These are phyloP conservation scores for Colletotrichum neosansevieriae DNA, from an alignment of 2,329 filamentous ascomycete species.

Conservation along the genomic window DNA sequence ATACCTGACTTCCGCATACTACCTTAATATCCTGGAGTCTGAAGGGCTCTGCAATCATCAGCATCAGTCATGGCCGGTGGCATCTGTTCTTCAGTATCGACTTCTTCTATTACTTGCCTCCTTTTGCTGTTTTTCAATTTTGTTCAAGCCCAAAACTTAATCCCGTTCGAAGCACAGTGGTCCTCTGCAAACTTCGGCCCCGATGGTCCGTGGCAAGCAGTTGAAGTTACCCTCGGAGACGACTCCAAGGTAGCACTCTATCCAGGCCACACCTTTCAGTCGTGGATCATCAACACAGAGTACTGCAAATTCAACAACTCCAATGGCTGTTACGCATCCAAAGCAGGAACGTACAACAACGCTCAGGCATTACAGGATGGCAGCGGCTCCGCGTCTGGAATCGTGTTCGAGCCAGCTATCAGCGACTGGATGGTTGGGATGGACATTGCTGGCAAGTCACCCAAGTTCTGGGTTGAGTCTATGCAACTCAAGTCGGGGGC, in stretches of 20 bases:
- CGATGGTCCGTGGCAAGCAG: constrained; percentile 51
- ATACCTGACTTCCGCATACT: too few species aligned
- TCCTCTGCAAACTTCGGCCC: constrained; percentile 47
- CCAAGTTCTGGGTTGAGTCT: constrained; percentile 11
- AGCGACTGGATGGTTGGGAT: constrained; percentile 46
- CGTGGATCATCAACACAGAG: constrained; percentile 45
- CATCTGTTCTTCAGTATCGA: too few species aligned
- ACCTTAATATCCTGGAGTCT: too few species aligned
- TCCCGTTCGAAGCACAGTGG: constrained; percentile 45
- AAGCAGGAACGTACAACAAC: constrained; percentile 46
- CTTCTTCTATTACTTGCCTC: too few species aligned
- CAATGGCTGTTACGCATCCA: constrained; percentile 43
- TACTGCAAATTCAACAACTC: constrained; percentile 46
- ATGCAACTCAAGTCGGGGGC: not conserved
- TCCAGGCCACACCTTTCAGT: constrained; percentile 47
- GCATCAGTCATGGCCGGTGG: too few species aligned
- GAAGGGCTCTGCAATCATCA: too few species aligned
- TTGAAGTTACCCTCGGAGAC: constrained; percentile 44
- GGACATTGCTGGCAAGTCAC: constrained; percentile 23
- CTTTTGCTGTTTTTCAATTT: not conserved
- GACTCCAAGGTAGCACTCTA: constrained; percentile 46
- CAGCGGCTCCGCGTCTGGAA: constrained; percentile 4
- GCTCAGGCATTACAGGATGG: constrained; percentile 3
- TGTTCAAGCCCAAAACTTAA: not conserved
- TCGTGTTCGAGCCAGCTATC: not conserved